A percentile compares a stretch with the other conserved stretches of the same genome.
These are phyloP conservation scores for Cladophialophora bantiana DNA, from an alignment of 2,329 filamentous ascomycete species.

Conservation along the genomic window DNA sequence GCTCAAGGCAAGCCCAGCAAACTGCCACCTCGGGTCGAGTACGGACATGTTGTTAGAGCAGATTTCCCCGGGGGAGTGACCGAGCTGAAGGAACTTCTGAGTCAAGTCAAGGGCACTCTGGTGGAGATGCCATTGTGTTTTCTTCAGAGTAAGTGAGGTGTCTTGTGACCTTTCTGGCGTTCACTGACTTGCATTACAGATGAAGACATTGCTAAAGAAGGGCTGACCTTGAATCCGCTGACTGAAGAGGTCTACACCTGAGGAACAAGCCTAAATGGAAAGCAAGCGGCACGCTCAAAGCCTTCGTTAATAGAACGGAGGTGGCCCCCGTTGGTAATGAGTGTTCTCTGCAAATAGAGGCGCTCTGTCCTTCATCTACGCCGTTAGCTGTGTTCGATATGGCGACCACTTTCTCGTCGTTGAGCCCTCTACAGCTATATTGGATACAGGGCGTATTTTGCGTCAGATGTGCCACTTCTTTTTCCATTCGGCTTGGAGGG, in stretches of 20 bases:
- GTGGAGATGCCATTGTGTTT: slow-evolving; percentile 94
- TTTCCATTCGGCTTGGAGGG: background rate
- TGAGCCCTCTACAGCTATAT: too few species aligned
- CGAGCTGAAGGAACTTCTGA: slow-evolving; percentile 75
- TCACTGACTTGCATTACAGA: slow-evolving; percentile 59
- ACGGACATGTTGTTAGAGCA: slow-evolving; percentile 85
- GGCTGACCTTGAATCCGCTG: slow-evolving; percentile 73
- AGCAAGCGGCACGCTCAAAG: too few species aligned
- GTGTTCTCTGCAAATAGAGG: too few species aligned
- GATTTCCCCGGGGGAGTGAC: slow-evolving; percentile 73
- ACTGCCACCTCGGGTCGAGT: slow-evolving; percentile 70
- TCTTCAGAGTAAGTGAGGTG: slow-evolving; percentile 53
- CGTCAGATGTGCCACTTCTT: too few species aligned
- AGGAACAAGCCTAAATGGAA: slow-evolving; percentile 22
- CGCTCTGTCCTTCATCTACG: too few species aligned
- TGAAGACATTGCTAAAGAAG: slow-evolving; percentile 84
- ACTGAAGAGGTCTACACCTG: slow-evolving; percentile 76
- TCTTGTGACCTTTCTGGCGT: background rate
- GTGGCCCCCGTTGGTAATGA: too few species aligned
- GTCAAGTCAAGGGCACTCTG: slow-evolving; percentile 70
- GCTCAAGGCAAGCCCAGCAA: slow-evolving; percentile 53
- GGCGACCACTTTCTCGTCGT: too few species aligned
- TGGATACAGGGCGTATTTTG: too few species aligned
- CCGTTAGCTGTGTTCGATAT: too few species aligned
- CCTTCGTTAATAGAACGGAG: too few species aligned